These are phyloP conservation scores for Endocalyx cinctus DNA, from an alignment of 2,329 filamentous ascomycete genomes.

Conservation along the genomic window DNA sequence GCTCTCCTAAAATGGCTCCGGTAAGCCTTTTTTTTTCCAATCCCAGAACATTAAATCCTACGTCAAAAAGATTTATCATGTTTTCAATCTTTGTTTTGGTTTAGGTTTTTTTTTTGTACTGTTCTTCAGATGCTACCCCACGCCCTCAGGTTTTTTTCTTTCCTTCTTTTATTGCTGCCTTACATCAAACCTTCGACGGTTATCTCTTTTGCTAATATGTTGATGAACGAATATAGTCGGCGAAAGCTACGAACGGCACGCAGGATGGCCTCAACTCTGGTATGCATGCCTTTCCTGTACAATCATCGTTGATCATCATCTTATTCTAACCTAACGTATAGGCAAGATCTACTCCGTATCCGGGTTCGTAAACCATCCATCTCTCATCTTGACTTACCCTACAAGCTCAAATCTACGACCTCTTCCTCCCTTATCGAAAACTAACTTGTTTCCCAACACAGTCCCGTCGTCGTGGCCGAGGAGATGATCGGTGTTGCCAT, in stretches of 20 bases:
- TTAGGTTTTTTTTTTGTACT: too few relatives aligned
- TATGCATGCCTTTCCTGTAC: constrained; percentile 18
- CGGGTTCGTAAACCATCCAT: constrained; percentile 43
- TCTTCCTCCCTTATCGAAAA: not conserved
- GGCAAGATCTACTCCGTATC: constrained; percentile 61
- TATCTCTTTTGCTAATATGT: constrained; percentile 15
- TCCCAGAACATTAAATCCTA: constrained; percentile 3
- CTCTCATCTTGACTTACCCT: constrained; percentile 1
- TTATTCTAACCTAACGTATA: constrained; percentile 23
- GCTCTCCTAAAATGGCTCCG: constrained; percentile 48
- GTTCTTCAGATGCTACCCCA: too few relatives aligned
- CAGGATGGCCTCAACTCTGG: constrained; percentile 24
- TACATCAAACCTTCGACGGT: too few relatives aligned
- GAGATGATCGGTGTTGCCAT: constrained; percentile 99
- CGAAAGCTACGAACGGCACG: constrained; percentile 28
- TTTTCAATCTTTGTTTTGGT: too few relatives aligned
- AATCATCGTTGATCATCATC: not conserved
- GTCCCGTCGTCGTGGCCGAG: constrained; percentile 93
- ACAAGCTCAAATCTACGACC: constrained; percentile 31
- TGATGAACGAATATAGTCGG: constrained; percentile 20
- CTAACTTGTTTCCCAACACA: constrained; percentile 27
- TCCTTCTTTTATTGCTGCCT: too few relatives aligned
- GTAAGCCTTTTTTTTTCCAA: constrained; percentile 38
- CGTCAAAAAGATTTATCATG: too few relatives aligned
- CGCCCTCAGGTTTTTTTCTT: too few relatives aligned